Evolutionary conservation across 768 basidiomycete species (phyloP), one percentile per base, ranked within the genome.

Genomic region (Russula brevipes): DNA sequence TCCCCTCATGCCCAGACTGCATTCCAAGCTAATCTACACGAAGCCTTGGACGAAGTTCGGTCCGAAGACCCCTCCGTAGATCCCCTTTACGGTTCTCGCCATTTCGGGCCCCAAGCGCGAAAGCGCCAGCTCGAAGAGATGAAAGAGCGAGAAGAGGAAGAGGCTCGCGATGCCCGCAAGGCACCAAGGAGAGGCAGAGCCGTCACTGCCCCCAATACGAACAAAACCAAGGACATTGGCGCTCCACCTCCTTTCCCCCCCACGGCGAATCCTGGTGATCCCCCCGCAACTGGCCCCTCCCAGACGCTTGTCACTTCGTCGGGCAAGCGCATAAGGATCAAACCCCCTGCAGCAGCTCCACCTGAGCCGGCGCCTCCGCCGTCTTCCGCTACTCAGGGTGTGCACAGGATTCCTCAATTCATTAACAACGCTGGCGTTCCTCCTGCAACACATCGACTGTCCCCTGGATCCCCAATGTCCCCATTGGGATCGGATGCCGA

Each of bases 311-410:
- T 82, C 12, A 77, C 80, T 0, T 77, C 77, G 53, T 76, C 76
- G n/a, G 82, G 82, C 11, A 75, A 80, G 35, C 75, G 79, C 30
- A 69, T 82, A 49, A 78, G 82, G 60, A 75, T 82, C 59, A 82
- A 82, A 61, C 79, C 82, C 0, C 78, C 81, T 39, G 71, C 72
- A 31, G 74, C 73, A 16, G 70, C 72, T 46, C 58, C 70, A 10
- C 50, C 60, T 19, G 68, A 66, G 42, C 57, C 64, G 5, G 53
- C 60, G 30, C 57, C 63, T 41, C 59, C 62, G 7, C 16, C 65
- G 24, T 3, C 73, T 67, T 35, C 64, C 31, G 45, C 65, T 24
- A 24, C 24, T 64, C 54, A 73, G 62, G 60, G 31, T 12, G 54
- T 57, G 50, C 57, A 64, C 42, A 61, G 57, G 33, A 63, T 52